A percentile compares a stretch with the other conserved stretches of the same genome.
Conservation (phyloP, 169 alveolate genomes). For the Ichthyophthirius multifiliis region DNA sequence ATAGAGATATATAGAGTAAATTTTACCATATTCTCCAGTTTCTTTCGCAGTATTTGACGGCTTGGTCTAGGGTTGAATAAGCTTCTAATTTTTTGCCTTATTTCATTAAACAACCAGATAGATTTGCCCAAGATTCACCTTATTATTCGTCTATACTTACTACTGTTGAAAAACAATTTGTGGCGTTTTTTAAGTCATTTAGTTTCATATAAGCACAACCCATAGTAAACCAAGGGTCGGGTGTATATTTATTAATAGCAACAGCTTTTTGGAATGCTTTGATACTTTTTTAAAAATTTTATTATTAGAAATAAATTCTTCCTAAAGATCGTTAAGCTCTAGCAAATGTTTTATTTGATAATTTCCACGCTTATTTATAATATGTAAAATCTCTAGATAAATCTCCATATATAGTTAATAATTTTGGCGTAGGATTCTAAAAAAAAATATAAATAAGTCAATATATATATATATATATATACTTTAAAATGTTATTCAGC, state of each 20-base stretch:
- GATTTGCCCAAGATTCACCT: slow-evolving; percentile 84
- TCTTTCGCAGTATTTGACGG: slow-evolving; percentile 57
- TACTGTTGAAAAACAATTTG: slow-evolving; percentile 65
- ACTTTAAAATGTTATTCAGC: slow-evolving; percentile 55
- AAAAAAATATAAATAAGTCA: neutral
- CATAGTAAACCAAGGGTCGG: slow-evolving; percentile 77
- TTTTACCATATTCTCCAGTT: slow-evolving; percentile 79
- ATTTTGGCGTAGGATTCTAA: slow-evolving; percentile 46
- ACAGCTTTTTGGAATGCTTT: slow-evolving; percentile 76
- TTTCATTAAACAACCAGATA: slow-evolving; percentile 66
- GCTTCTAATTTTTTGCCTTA: slow-evolving; percentile 75
- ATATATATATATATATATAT: neutral
- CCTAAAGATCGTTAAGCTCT: slow-evolving; percentile 81
- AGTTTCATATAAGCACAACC: slow-evolving; percentile 80
- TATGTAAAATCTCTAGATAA: slow-evolving; percentile 59
- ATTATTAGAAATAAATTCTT: slow-evolving; percentile 47
- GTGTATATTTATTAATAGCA: slow-evolving; percentile 67
- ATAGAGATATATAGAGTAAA: slow-evolving; percentile 24
- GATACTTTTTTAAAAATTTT: slow-evolving; percentile 54
- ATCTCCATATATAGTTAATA: slow-evolving; percentile 77
- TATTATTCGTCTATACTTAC: slow-evolving; percentile 68
- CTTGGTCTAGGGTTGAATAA: slow-evolving; percentile 74
- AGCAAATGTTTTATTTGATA: slow-evolving; percentile 62
- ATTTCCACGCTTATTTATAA: slow-evolving; percentile 78
- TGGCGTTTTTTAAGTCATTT: slow-evolving; percentile 55